Evolutionary conservation across 192 early-diverging fungal species (phyloP).

Genomic region (Backusella tuberculispora): DNA sequence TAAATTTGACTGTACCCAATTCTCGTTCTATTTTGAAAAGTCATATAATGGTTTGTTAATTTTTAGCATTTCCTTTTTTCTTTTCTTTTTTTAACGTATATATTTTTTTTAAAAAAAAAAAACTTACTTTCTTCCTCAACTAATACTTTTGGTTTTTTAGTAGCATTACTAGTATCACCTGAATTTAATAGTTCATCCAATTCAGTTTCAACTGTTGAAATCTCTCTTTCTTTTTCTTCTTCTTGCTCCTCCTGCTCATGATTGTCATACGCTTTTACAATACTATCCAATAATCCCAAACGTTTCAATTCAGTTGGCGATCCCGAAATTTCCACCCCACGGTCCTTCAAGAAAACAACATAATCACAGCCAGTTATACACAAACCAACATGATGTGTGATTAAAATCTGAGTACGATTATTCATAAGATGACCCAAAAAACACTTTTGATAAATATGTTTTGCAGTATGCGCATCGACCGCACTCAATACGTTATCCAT

Average conservation of each 20-base stretch:
- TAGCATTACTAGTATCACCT: not conserved
- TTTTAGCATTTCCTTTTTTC: not conserved
- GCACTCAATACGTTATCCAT: slow-evolving; percentile 91
- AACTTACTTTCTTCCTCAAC: slow-evolving; percentile 50
- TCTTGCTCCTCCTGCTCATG: slow-evolving; percentile 20
- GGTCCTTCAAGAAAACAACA: slow-evolving; percentile 53
- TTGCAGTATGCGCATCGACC: slow-evolving; percentile 84
- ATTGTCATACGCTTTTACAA: slow-evolving; percentile 33
- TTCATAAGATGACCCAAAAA: slow-evolving; percentile 72
- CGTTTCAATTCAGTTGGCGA: slow-evolving; percentile 18
- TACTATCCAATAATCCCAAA: slow-evolving; percentile 32
- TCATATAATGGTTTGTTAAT: not conserved
- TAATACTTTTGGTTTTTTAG: slow-evolving; percentile 41
- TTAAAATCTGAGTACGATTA: slow-evolving; percentile 83
- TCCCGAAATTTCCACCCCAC: slow-evolving; percentile 45
- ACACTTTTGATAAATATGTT: slow-evolving; percentile 77
- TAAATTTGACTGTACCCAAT: slow-evolving; percentile 73
- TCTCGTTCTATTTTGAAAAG: slow-evolving; percentile 48
- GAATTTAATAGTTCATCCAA: not conserved
- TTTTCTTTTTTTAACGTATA: not conserved
- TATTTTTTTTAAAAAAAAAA: not conserved
- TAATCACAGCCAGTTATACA: slow-evolving; percentile 59
- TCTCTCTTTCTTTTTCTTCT: slow-evolving; percentile 18
- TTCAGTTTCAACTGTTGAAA: not conserved
- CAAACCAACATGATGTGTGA: slow-evolving; percentile 79